phyloP scores from a whole-genome alignment of 208 protist species.

The Tritrichomonas foetus region DNA sequence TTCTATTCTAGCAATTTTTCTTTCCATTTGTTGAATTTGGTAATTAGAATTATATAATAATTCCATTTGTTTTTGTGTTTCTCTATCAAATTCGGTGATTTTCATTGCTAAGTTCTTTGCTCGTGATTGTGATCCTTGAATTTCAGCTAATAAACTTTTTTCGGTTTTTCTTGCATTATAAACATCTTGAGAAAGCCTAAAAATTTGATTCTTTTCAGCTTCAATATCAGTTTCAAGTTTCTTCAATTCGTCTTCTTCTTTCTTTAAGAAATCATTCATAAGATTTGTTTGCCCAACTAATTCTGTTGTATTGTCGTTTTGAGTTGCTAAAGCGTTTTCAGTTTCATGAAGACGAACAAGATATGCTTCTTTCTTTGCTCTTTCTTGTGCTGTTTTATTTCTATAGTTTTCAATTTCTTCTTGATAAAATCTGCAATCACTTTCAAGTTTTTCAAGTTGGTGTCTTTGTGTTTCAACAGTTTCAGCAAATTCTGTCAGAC shows the following conservation, averaged over 20 bases:
- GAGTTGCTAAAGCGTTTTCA: not conserved
- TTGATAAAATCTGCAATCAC: not conserved
- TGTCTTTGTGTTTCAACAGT: not conserved
- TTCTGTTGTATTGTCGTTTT: not conserved
- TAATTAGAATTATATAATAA: not conserved
- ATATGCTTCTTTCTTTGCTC: not conserved
- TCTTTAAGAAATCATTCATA: not conserved
- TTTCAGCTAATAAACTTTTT: not conserved
- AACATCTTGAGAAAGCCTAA: not conserved
- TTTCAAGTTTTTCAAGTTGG: not conserved
- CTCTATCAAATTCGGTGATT: not conserved
- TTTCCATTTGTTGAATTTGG: constrained; percentile 24
- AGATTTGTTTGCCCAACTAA: not conserved
- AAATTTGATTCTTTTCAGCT: not conserved
- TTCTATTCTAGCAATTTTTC: not conserved
- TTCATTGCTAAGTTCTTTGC: not conserved
- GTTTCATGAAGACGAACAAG: not conserved
- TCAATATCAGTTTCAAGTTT: not conserved
- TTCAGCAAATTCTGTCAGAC: not conserved
- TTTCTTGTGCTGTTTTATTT: not conserved
- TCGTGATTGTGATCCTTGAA: not conserved
- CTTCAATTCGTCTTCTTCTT: not conserved
- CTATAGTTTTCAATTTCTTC: not conserved
- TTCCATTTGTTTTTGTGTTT: not conserved
- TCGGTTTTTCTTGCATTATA: not conserved